phyloP scores from a whole-genome alignment of 2,329 filamentous ascomycete species.

The Hortaea sp. region DNA sequence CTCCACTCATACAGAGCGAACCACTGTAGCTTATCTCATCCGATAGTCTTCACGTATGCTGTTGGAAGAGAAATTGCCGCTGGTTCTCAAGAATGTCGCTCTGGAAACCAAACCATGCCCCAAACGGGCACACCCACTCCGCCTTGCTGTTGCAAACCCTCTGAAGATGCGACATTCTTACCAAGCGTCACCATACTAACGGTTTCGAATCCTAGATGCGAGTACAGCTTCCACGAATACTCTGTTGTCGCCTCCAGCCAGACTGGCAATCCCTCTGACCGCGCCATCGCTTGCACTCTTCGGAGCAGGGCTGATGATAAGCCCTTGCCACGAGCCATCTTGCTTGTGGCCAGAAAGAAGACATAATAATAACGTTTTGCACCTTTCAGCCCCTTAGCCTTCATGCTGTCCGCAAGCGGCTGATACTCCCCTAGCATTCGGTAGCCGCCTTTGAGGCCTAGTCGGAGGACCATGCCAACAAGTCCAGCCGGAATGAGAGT shows the following conservation, averaged over 20 bases:
- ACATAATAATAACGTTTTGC: constrained; percentile 14
- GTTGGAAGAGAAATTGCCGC: too few relatives aligned
- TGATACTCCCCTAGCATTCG: constrained; percentile 18
- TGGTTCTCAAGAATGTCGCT: neutral
- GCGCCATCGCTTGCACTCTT: constrained; percentile 6
- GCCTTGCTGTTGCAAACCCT: constrained; percentile 11
- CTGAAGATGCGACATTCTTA: constrained; percentile 9
- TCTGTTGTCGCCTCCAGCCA: constrained; percentile 21
- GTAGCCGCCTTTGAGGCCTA: constrained; percentile 13
- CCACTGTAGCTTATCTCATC: too few relatives aligned
- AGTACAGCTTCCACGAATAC: neutral
- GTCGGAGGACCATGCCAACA: constrained; percentile 6
- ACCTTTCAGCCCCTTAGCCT: constrained; percentile 9
- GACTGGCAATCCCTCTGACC: constrained; percentile 10
- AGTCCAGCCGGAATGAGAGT: constrained; percentile 14
- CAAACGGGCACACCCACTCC: constrained; percentile 14
- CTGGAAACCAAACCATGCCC: constrained; percentile 19
- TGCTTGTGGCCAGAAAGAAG: constrained; percentile 17
- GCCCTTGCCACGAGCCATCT: constrained; percentile 11
- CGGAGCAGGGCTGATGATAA: constrained; percentile 12
- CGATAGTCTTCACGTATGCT: too few relatives aligned
- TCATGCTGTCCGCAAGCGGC: constrained; percentile 6
- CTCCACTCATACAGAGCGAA: too few relatives aligned
- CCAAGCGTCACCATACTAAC: constrained; percentile 12
- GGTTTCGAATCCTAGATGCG: constrained; percentile 13